These are phyloP conservation scores for Dendrobium nobile DNA, from an alignment of 106 monocot genomes.

Conservation along the genomic window DNA sequence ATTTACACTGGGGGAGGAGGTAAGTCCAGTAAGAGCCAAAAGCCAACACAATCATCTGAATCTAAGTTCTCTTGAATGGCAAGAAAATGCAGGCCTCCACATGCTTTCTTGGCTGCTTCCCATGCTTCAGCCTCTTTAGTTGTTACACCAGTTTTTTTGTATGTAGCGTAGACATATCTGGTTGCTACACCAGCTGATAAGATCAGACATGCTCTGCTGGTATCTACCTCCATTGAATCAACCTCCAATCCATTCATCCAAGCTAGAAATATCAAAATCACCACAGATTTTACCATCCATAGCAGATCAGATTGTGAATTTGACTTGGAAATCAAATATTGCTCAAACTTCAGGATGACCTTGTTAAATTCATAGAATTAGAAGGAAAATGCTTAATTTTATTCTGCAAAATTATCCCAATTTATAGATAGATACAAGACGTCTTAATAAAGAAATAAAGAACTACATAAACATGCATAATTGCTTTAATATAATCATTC, in stretches of 20 bases:
- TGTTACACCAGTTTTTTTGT: slow-evolving; percentile 54
- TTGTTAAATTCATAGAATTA: too few species aligned
- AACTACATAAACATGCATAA: too few species aligned
- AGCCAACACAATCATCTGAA: slow-evolving; percentile 85
- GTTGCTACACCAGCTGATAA: slow-evolving; percentile 70
- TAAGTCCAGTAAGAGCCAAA: slow-evolving; percentile 87
- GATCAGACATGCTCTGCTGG: slow-evolving; percentile 41
- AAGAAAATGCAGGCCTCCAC: slow-evolving; percentile 86
- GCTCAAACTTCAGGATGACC: not conserved
- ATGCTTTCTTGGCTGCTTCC: slow-evolving; percentile 86
- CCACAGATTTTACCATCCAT: too few species aligned
- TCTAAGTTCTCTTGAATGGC: slow-evolving; percentile 75
- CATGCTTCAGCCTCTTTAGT: slow-evolving; percentile 88
- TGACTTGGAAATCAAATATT: not conserved
- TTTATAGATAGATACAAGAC: too few species aligned
- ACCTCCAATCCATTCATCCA: slow-evolving; percentile 98
- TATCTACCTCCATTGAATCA: slow-evolving; percentile 64
- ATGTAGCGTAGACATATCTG: slow-evolving; percentile 75
- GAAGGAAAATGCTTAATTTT: too few species aligned
- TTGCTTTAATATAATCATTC: too few species aligned
- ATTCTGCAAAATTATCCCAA: too few species aligned
- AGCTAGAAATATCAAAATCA: slow-evolving; percentile 26
- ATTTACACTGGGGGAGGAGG: slow-evolving; percentile 77
- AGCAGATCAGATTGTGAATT: not conserved
- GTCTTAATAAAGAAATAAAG: too few species aligned